Percentiles rank a stretch among this genome's conserved stretches.
These are phyloP conservation scores for Domatiomyces globalis DNA, from an alignment of 2,329 filamentous ascomycete genomes.

Conservation along the genomic window DNA sequence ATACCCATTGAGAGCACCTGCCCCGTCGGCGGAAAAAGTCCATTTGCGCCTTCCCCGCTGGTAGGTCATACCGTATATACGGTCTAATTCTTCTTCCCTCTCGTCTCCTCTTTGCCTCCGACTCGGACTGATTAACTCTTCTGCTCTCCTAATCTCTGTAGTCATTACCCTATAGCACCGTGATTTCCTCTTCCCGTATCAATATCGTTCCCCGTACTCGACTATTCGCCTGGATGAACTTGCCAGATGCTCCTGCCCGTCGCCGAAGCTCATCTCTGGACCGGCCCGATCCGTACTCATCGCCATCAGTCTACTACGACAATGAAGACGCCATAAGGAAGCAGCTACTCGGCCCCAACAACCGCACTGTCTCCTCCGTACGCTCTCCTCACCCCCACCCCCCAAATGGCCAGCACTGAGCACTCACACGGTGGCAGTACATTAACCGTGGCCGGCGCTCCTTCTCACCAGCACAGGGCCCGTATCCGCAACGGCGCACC, in stretches of 20 bases:
- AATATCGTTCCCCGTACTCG: background rate
- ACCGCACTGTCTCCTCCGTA: slow-evolving; percentile 43
- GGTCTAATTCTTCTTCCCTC: too few relatives aligned
- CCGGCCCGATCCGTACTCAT: slow-evolving; percentile 39
- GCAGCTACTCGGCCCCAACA: slow-evolving; percentile 32
- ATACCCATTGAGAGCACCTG: background rate
- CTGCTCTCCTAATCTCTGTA: too few relatives aligned
- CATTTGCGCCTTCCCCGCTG: background rate
- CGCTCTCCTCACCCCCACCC: slow-evolving; percentile 14
- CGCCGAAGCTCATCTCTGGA: slow-evolving; percentile 29
- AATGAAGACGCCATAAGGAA: slow-evolving; percentile 32
- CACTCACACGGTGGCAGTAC: slow-evolving; percentile 1
- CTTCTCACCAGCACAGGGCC: slow-evolving; percentile 6
- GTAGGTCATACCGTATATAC: background rate
- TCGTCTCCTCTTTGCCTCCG: too few relatives aligned
- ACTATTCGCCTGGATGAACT: slow-evolving; percentile 23
- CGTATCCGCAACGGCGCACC: slow-evolving; percentile 23
- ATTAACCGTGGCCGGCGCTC: slow-evolving; percentile 12
- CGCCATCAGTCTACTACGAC: slow-evolving; percentile 47
- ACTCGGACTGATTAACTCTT: too few relatives aligned
- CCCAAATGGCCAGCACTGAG: slow-evolving; percentile 1
- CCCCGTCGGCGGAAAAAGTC: background rate
- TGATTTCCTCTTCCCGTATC: too few relatives aligned
- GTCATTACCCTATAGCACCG: too few relatives aligned
- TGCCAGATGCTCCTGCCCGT: slow-evolving; percentile 26